phyloP scores from a whole-genome alignment of 2,329 filamentous ascomycete species.

The Fusarium veterinarium region DNA sequence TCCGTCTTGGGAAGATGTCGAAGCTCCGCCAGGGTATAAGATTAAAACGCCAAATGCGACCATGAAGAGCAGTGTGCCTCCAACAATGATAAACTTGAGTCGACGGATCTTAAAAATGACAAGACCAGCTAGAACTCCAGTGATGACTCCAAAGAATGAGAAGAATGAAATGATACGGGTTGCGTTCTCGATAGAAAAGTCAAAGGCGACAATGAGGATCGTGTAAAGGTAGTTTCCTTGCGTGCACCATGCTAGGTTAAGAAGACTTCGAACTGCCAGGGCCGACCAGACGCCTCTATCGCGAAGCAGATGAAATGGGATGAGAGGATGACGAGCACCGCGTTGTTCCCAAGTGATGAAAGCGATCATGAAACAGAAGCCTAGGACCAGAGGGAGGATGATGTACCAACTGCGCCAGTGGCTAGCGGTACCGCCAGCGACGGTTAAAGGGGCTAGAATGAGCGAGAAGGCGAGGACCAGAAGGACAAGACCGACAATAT shows the following conservation, averaged over 20 bases:
- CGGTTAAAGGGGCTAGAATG: slow-evolving; percentile 63
- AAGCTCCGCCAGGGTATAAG: slow-evolving; percentile 62
- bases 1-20: slow-evolving; percentile 56
- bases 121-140: slow-evolving; percentile 62
- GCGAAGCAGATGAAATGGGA: slow-evolving; percentile 67
- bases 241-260: slow-evolving; percentile 66
- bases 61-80: slow-evolving; percentile 66
- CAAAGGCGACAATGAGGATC: slow-evolving; percentile 67
- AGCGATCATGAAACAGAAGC: slow-evolving; percentile 59
- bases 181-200: slow-evolving; percentile 64
- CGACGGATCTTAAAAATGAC: slow-evolving; percentile 63
- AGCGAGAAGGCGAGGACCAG: slow-evolving; percentile 60
- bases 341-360: slow-evolving; percentile 66
- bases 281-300: slow-evolving; percentile 72
- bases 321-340: slow-evolving; percentile 61
- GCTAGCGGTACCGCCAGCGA: slow-evolving; percentile 61
- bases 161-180: slow-evolving; percentile 69
- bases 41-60: slow-evolving; percentile 68
- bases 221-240: slow-evolving; percentile 71
- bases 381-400: slow-evolving; percentile 62
- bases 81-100: slow-evolving; percentile 69
- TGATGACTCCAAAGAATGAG: slow-evolving; percentile 64
- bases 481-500: slow-evolving; percentile 60
- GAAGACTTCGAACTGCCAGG: slow-evolving; percentile 62
- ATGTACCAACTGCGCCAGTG: slow-evolving; percentile 64